A percentile compares a stretch with the other conserved stretches of the same genome.
Conservation (phyloP, 805 yeast species). For the Yarrowia osloensis region DNA sequence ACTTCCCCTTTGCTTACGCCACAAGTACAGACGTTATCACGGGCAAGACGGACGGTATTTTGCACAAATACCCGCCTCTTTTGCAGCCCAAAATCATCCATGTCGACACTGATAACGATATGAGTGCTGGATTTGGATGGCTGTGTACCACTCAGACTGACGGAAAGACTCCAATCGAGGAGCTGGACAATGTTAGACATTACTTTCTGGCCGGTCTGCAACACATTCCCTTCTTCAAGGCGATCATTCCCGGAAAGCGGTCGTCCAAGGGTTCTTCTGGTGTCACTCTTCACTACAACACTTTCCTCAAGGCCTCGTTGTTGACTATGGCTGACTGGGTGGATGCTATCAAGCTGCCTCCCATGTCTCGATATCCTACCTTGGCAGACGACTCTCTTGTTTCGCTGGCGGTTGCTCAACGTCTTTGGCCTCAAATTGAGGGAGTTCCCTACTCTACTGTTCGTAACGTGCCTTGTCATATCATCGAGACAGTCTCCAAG, state of each 20-base stretch:
- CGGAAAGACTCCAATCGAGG: slow-evolving; percentile 4
- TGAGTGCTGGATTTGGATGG: slow-evolving; percentile 25
- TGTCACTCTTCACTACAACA: slow-evolving; percentile 12
- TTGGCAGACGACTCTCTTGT: not conserved
- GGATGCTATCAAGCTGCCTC: slow-evolving; percentile 1
- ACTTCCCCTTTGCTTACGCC: slow-evolving; percentile 21
- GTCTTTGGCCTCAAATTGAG: slow-evolving; percentile 9
- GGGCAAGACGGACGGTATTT: not conserved
- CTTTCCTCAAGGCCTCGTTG: slow-evolving; percentile 14
- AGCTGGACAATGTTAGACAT: slow-evolving; percentile 18
- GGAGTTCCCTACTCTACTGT: not conserved
- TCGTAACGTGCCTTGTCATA: slow-evolving; percentile 3
- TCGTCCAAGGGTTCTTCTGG: slow-evolving; percentile 1
- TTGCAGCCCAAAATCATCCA: slow-evolving; percentile 29
- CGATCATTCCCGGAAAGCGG: slow-evolving; percentile 7
- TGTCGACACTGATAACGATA: slow-evolving; percentile 29
- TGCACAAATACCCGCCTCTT: not conserved
- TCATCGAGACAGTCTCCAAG: not conserved
- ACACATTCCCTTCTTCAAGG: slow-evolving; percentile 4
- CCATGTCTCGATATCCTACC: slow-evolving; percentile 19
- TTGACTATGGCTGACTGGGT: slow-evolving; percentile 14
- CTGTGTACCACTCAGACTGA: slow-evolving; percentile 15
- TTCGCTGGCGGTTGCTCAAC: not conserved
- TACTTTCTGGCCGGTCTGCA: slow-evolving; percentile 26
- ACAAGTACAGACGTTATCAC: slow-evolving; percentile 3